Evolutionary conservation across 2,329 filamentous ascomycete genomes (phyloP), one percentile per base, ranked within the genome.

Genomic region (Setomelanomma holmii): DNA sequence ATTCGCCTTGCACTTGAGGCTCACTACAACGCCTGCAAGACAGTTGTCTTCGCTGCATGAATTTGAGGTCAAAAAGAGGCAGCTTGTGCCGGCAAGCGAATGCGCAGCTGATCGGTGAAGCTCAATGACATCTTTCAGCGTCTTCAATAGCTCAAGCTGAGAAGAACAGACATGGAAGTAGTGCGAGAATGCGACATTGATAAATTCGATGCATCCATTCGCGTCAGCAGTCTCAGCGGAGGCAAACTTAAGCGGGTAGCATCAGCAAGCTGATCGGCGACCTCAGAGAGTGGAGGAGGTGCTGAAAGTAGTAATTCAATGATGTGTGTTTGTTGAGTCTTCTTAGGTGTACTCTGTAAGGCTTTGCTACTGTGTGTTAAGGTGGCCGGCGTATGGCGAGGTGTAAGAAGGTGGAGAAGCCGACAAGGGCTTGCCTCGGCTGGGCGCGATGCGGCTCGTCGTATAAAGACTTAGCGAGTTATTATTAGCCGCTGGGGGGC

Each of bases 361-460:
- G 16, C 41, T 19, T 33, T 21, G 33, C 23, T 39, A 20, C 39
- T 14, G 20, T 49, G 45, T 46, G 23, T 53, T 16, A 30, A 36
- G 36, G 41, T 42, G 4, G 36, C 36, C 21, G n/a, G 12, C 36
- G 21, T 19, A 14, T 22, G 22, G 21, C 11, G 20, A 41, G 21
- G 39, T 41, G 39, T 23, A 24, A n/a, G 19, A 11, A 39, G 20
- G n/a, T n/a, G 22, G 19, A 43, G 45, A 40, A 27, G 40, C 36
- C n/a, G 38, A 49, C 53, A 56, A 43, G 58, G 58, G 51, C 36
- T 23, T 44, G 53, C 54, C 57, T 64, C 57, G 55, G 61, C 41
- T 63, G 42, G 55, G 27, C 12, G 16, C 14, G 34, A 17, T 24
- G 22, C 19, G 12, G 40, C 34, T 54, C 46, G 50, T 38, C 41